A percentile compares a stretch with the other conserved stretches of the same genome.
phyloP scores from a whole-genome alignment of 805 yeast species.

The Monosporozyma solicola region DNA sequence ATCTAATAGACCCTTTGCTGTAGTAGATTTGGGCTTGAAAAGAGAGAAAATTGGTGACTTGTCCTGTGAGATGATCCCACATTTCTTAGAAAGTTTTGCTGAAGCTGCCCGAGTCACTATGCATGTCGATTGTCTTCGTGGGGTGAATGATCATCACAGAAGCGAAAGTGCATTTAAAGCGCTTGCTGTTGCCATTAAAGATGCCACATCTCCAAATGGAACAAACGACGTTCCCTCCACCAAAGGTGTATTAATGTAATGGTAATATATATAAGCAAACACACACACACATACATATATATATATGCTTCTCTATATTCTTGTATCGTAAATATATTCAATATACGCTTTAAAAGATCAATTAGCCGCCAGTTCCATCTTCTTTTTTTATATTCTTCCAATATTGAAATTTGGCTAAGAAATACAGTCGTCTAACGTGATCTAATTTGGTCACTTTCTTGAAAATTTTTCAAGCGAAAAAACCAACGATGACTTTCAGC shows the following conservation, averaged over 20 bases:
- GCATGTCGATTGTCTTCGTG: constrained; percentile 91
- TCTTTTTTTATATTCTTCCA: no score
- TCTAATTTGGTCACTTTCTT: no score
- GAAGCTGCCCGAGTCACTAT: constrained; percentile 83
- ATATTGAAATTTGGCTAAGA: no score
- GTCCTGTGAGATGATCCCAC: constrained; percentile 96
- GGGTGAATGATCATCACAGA: constrained; percentile 92
- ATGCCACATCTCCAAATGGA: constrained; percentile 77
- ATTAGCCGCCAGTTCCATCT: no score
- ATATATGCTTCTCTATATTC: not conserved
- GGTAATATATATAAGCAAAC: not conserved
- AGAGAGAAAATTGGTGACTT: constrained; percentile 91
- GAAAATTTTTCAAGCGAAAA: not conserved
- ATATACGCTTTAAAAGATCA: not conserved
- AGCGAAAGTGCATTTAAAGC: constrained; percentile 97
- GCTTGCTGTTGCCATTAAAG: constrained; percentile 82
- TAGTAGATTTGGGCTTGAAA: constrained; percentile 78
- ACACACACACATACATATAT: not conserved
- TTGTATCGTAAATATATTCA: not conserved
- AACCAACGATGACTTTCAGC: not conserved
- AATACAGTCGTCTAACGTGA: no score
- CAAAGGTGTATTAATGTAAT: constrained; percentile 77
- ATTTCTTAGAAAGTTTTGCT: constrained; percentile 88
- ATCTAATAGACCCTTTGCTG: constrained; percentile 88
- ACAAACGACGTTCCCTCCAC: constrained; percentile 90